Evolutionary conservation across 1,284 basidiomycete species (phyloP).

Genomic region (Cutaneotrichosporon sp.): DNA sequence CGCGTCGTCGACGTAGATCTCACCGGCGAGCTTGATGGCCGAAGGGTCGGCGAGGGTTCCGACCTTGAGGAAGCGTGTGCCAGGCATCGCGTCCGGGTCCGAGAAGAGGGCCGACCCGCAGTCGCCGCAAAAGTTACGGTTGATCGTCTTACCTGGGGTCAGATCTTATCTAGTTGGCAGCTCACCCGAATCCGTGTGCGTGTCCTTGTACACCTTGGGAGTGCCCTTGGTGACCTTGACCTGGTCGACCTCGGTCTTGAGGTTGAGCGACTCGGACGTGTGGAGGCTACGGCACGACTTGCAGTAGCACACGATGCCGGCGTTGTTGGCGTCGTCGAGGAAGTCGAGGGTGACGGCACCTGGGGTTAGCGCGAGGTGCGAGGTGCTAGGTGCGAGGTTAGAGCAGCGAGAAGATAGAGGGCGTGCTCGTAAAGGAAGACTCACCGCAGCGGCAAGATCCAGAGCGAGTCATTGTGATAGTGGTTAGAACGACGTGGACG

Average conservation of each 20-base stretch:
- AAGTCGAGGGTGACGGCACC: constrained; percentile 16
- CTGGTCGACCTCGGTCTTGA: constrained; percentile 16
- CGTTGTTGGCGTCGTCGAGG: constrained; percentile 21
- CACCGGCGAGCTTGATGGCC: constrained; percentile 17
- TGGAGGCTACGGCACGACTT: constrained; percentile 18
- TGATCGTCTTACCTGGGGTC: constrained; percentile 27
- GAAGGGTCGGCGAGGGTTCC: constrained; percentile 18
- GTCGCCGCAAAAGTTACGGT: constrained; percentile 33
- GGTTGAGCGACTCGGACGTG: constrained; percentile 22
- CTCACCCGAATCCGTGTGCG: constrained; percentile 18
- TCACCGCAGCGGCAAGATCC: constrained; percentile 5
- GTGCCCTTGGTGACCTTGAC: constrained; percentile 23
- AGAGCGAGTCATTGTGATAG: constrained; percentile 2
- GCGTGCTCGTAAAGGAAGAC: background rate
- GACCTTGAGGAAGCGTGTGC: constrained; percentile 23
- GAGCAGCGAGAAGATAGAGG: background rate
- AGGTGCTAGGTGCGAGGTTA: background rate
- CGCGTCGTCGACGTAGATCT: constrained; percentile 24
- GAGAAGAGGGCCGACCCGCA: constrained; percentile 30
- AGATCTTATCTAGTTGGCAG: background rate
- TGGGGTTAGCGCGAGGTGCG: background rate
- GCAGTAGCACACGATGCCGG: constrained; percentile 24
- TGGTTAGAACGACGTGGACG: background rate
- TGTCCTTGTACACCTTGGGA: constrained; percentile 20
- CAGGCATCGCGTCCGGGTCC: constrained; percentile 21